Conservation (phyloP, 352 stramenopile species). For the Globisporangium radiosum region DNA sequence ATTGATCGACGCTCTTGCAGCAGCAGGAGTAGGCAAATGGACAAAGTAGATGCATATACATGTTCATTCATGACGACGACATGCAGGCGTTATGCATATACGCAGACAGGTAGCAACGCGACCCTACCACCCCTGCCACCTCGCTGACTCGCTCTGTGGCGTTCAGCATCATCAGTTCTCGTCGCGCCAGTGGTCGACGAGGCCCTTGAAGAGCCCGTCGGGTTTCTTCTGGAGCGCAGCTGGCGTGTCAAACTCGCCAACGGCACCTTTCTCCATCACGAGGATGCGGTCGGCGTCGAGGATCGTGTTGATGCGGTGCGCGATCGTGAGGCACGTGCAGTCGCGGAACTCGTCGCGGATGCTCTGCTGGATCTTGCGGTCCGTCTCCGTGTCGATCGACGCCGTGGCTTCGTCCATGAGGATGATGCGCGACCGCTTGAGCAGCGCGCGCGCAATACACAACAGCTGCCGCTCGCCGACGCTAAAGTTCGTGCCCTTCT, state of each 20-base stretch:
- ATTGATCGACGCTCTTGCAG: too few relatives aligned
- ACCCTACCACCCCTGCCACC: too few relatives aligned
- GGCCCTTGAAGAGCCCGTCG: conserved; percentile 62
- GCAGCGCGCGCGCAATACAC: conserved; percentile 92
- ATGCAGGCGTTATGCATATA: background rate
- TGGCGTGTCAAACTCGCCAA: conserved; percentile 93
- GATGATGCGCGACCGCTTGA: conserved; percentile 90
- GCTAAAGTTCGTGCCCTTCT: conserved; percentile 94
- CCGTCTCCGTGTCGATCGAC: conserved; percentile 85
- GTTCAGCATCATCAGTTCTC: conserved; percentile 5
- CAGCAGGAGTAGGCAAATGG: too few relatives aligned
- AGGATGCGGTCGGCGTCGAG: conserved; percentile 94
- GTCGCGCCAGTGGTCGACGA: conserved; percentile 77
- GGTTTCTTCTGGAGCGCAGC: conserved; percentile 60
- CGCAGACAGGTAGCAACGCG: background rate
- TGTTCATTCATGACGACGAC: too few relatives aligned
- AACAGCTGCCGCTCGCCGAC: conserved; percentile 95
- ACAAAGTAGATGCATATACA: too few relatives aligned
- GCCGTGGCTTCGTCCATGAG: conserved; percentile 98
- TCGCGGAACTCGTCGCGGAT: conserved; percentile 92
- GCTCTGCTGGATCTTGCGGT: conserved; percentile 87
- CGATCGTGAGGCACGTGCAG: conserved; percentile 94
- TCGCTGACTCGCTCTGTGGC: background rate
- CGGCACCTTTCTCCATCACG: conserved; percentile 90
- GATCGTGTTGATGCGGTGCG: conserved; percentile 96